A percentile compares a stretch with the other conserved stretches of the same genome.
Evolutionary conservation across 768 basidiomycete genomes (phyloP).

Genomic region (Pseudohyphozyma bogoriensis): DNA sequence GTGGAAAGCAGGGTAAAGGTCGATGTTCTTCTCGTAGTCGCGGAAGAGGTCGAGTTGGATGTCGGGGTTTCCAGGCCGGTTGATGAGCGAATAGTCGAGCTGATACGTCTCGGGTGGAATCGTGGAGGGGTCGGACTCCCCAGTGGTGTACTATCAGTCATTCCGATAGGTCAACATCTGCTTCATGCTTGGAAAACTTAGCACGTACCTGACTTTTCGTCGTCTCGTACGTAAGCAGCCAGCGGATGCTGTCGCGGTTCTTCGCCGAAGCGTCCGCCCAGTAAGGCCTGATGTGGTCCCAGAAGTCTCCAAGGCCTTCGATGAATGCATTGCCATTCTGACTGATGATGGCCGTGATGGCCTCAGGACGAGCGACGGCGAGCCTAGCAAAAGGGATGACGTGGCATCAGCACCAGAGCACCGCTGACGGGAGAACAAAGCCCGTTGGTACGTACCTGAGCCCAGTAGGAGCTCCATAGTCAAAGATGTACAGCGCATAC

Average conservation of each 20-base stretch:
- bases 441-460: too few species aligned
- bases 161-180: conserved; percentile 4
- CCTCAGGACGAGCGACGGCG: conserved; percentile 42
- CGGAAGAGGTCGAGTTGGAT: conserved; percentile 44
- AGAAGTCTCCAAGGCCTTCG: conserved; percentile 44
- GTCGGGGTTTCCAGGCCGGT: conserved; percentile 41
- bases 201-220: conserved; percentile 32
- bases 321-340: conserved; percentile 49
- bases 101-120: conserved; percentile 39
- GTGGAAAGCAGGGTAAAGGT: conserved; percentile 45
- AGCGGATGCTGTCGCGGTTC: conserved; percentile 1
- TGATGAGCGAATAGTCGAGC: conserved; percentile 44
- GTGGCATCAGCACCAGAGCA: background rate
- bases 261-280: conserved; percentile 12
- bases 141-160: conserved; percentile 38
- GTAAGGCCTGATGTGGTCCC: conserved; percentile 32
- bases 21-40: conserved; percentile 43
- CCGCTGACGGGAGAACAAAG: too few species aligned
- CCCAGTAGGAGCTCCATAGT: conserved; percentile 43
- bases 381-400: conserved; percentile 33
- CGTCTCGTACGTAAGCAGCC: conserved; percentile 12
- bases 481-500: conserved; percentile 47
- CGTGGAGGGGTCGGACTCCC: conserved; percentile 33
- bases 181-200: conserved; percentile 39
- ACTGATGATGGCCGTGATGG: conserved; percentile 43